Percentiles rank a stretch among this genome's conserved stretches.
Evolutionary conservation across 805 yeast species (phyloP).

Genomic region (Henningerozyma blattae): DNA sequence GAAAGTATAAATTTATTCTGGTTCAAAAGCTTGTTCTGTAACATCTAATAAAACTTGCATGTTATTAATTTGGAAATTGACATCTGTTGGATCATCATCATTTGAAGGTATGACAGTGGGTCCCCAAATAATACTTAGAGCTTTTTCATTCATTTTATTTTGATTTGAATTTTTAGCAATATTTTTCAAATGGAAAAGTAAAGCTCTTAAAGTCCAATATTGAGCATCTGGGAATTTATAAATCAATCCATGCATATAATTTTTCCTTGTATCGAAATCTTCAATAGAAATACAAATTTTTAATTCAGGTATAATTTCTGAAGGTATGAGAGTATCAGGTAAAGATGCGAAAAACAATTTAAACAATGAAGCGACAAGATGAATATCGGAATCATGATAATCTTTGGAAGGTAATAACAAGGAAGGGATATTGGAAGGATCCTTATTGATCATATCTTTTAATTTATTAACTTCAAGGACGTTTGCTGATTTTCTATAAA

Average conservation of each 20-base stretch:
- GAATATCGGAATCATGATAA: constrained; percentile 69
- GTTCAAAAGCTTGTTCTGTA: constrained; percentile 71
- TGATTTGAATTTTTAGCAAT: constrained; percentile 48
- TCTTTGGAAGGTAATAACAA: constrained; percentile 44
- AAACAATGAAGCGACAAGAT: constrained; percentile 75
- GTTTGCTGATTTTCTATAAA: constrained; percentile 79
- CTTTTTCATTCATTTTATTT: constrained; percentile 75
- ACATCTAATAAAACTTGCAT: constrained; percentile 76
- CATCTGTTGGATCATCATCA: constrained; percentile 56
- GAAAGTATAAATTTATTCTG: constrained; percentile 25
- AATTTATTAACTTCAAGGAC: constrained; percentile 61
- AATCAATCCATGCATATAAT: constrained; percentile 71
- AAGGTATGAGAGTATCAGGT: constrained; percentile 44
- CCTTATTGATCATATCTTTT: constrained; percentile 57
- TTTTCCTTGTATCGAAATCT: constrained; percentile 51
- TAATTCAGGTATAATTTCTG: constrained; percentile 17
- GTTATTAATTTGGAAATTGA: constrained; percentile 63
- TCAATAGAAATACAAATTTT: constrained; percentile 54
- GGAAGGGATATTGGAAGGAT: constrained; percentile 53
- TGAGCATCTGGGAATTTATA: constrained; percentile 90
- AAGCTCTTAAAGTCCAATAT: constrained; percentile 78
- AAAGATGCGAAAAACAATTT: constrained; percentile 74
- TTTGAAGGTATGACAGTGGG: constrained; percentile 69
- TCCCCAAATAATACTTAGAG: constrained; percentile 89
- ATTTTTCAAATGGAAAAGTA: constrained; percentile 74